Evolutionary conservation across 352 stramenopile genomes (phyloP), one percentile per base, ranked within the genome.

Genomic region (Phytophthora cajani): DNA sequence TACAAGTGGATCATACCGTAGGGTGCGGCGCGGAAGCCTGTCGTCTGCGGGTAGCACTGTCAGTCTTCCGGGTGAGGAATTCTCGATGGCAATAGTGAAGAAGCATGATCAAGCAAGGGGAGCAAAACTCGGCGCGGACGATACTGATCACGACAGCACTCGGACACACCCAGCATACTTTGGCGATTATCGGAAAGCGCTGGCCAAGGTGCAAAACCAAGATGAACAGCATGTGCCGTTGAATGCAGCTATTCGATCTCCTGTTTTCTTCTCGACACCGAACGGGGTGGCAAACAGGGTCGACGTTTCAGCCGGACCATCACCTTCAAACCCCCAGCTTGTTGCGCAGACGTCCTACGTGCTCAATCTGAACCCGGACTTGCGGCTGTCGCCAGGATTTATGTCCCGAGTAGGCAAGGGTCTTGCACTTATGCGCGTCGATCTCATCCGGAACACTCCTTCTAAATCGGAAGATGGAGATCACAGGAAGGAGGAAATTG

Each of bases 351-450:
- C 76, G 17, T 82, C 81, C 2, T 96, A 94, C 40, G 84, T 93
- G 25, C 61, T 96, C 52, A 96, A 96, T 60, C 56, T 96, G 49
- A 96, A 95, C 33, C 85, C 89, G 1, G 89, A 96, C 64, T 72
- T 96, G 40, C 82, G 89, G 5, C 75, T 93, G 16, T 92, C 87
- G 4, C 81, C 82, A 58, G 82, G 78, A 4, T 96, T 95, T 70
- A 63, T 95, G 55, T 88, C 87, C 2, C 75, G 77, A 8, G 84
- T 94, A 14, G 89, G 89, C 36, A 95, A 92, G 65, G 89, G 89
- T 1, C 77, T 96, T 42, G 87, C 85, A 27, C 67, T 95, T 9
- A 75, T 95, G 40, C 71, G 75, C 19, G 64, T 96, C 7, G 86
- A 93, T 33, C 14, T 95, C 54, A 38, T 91, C 2, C 71, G 69